Conservation (phyloP, 1,284 basidiomycete species). For the Cutaneotrichosporon dermatis region DNA sequence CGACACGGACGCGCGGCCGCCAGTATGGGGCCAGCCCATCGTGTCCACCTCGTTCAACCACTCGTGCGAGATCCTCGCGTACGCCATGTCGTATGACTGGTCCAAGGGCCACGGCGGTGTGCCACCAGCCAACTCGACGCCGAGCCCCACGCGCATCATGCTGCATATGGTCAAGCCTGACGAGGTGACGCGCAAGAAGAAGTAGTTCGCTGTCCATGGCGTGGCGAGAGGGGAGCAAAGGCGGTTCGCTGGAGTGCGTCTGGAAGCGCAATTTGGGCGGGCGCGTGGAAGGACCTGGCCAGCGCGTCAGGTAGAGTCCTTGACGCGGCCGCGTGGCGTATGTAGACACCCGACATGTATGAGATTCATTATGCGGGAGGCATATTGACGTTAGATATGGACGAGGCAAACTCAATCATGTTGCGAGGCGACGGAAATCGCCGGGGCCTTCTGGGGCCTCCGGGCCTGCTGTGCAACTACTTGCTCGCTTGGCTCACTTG, state of each 20-base stretch:
- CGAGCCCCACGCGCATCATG: constrained; percentile 66
- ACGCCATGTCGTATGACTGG: constrained; percentile 86
- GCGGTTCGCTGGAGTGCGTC: background rate
- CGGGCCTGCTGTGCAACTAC: no score
- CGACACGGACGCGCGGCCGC: constrained; percentile 62
- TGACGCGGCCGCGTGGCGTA: background rate
- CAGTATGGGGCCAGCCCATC: constrained; percentile 39
- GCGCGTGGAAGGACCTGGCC: no score
- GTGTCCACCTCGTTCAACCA: constrained; percentile 73
- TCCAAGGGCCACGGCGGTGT: constrained; percentile 82
- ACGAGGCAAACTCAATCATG: no score
- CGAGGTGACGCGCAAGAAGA: constrained; percentile 61
- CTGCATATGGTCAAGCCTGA: constrained; percentile 85
- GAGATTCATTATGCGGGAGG: background rate
- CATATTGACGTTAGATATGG: no score
- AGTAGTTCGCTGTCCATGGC: constrained; percentile 6
- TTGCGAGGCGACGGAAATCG: no score
- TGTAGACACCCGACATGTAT: constrained; percentile 3
- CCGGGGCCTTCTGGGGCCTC: no score
- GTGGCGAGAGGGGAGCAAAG: background rate
- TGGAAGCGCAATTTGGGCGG: no score
- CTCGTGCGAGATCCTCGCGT: constrained; percentile 81
- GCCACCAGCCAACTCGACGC: constrained; percentile 55
- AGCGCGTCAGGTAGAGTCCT: no score
- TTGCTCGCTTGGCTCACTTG: no score